Conservation (phyloP, 352 stramenopile genomes). For the Phytophthora melonis region DNA sequence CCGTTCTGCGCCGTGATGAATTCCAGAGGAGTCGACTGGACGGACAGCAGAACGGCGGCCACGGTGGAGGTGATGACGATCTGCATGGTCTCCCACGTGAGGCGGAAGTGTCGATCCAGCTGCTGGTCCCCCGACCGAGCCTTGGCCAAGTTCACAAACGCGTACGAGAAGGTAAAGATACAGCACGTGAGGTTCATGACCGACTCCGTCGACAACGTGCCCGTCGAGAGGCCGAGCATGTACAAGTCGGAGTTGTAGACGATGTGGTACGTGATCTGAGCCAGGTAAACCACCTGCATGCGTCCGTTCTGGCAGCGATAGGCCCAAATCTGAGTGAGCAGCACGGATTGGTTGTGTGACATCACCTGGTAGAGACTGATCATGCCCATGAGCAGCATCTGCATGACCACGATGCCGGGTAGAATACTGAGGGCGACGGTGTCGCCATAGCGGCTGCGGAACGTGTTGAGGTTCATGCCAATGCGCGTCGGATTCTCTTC, state of each 20-base stretch:
- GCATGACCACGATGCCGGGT: slow-evolving; percentile 34
- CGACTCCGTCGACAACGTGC: slow-evolving; percentile 34
- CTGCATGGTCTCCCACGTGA: slow-evolving; percentile 42
- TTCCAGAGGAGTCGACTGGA: slow-evolving; percentile 19
- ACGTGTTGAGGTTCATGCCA: slow-evolving; percentile 32
- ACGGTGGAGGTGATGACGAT: slow-evolving; percentile 34
- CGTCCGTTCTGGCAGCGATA: slow-evolving; percentile 44
- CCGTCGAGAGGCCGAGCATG: slow-evolving; percentile 34
- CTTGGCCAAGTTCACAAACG: slow-evolving; percentile 35
- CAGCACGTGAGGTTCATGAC: slow-evolving; percentile 46
- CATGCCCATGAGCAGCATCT: slow-evolving; percentile 38
- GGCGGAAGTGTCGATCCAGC: slow-evolving; percentile 37
- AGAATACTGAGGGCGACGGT: slow-evolving; percentile 26
- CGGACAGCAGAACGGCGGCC: slow-evolving; percentile 13
- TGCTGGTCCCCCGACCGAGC: slow-evolving; percentile 36
- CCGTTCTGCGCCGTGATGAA: slow-evolving; percentile 36
- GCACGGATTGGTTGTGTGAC: slow-evolving; percentile 35
- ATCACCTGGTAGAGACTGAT: slow-evolving; percentile 46
- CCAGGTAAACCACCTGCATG: slow-evolving; percentile 41
- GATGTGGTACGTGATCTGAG: slow-evolving; percentile 43
- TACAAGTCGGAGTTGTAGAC: slow-evolving; percentile 41
- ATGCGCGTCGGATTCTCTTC: slow-evolving; percentile 19
- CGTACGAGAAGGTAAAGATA: slow-evolving; percentile 39
- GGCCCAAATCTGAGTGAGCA: slow-evolving; percentile 44
- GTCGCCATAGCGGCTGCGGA: slow-evolving; percentile 31